phyloP scores from a whole-genome alignment of 2,329 filamentous ascomycete species.

The Cytospora mali region DNA sequence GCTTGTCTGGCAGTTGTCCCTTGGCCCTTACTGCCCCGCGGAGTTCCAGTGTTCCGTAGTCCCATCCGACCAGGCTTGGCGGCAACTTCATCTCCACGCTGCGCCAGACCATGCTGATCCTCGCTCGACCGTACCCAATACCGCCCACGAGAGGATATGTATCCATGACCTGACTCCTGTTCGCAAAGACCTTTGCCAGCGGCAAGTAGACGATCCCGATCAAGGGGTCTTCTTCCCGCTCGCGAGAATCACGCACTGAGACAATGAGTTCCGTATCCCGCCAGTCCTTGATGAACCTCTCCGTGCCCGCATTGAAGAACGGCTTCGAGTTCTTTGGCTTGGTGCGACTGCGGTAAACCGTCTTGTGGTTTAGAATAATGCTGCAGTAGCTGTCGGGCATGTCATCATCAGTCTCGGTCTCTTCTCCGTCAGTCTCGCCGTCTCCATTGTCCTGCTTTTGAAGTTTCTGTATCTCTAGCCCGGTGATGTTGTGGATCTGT shows the following conservation, averaged over 20 bases:
- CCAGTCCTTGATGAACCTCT: conserved; percentile 73
- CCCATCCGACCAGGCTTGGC: conserved; percentile 65
- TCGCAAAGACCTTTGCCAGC: conserved; percentile 61
- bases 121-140: conserved; percentile 69
- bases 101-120: conserved; percentile 74
- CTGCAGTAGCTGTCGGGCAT: conserved; percentile 73
- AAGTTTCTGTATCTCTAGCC: conserved; percentile 62
- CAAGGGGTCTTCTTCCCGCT: conserved; percentile 70
- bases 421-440: conserved; percentile 52
- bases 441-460: conserved; percentile 57
- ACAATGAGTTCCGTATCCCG: conserved; percentile 67
- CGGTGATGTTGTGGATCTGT: conserved; percentile 73
- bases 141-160: conserved; percentile 71
- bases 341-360: conserved; percentile 69
- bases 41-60: conserved; percentile 70
- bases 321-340: conserved; percentile 79
- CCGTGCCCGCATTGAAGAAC: conserved; percentile 77
- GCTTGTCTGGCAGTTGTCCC: conserved; percentile 49
- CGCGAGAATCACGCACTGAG: conserved; percentile 65
- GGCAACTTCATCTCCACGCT: conserved; percentile 67
- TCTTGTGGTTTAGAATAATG: conserved; percentile 73
- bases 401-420: conserved; percentile 63
- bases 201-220: conserved; percentile 72
- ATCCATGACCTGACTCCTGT: conserved; percentile 65
- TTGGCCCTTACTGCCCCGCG: conserved; percentile 53